Conservation (phyloP, 2,329 filamentous ascomycete genomes). For the Aspergillus thermomutatus region DNA sequence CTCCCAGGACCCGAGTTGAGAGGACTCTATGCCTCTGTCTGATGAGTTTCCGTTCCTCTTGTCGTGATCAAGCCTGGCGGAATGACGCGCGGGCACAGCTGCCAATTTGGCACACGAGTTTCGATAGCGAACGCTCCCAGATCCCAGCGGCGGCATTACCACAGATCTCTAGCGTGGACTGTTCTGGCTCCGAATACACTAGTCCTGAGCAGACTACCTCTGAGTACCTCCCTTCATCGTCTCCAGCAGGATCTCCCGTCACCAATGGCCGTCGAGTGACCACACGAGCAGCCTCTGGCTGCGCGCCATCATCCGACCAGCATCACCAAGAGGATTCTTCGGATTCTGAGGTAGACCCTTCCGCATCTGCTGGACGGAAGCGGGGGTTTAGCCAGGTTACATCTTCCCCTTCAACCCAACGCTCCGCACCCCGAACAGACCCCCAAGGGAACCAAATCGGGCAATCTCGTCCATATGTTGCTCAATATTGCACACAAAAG, state of each 20-base stretch:
- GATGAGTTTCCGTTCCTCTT: constrained; percentile 14
- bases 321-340: constrained; percentile 5
- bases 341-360: constrained; percentile 16
- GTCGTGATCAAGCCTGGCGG: constrained; percentile 17
- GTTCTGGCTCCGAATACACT: constrained; percentile 4
- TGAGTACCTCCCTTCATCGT: constrained; percentile 13
- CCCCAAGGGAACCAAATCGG: constrained; percentile 6
- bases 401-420: constrained; percentile 16
- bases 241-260: constrained; percentile 1
- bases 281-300: constrained; percentile 8
- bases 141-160: constrained; percentile 15
- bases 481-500: constrained; percentile 22
- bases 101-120: constrained; percentile 15
- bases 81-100: constrained; percentile 12
- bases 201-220: constrained; percentile 11
- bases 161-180: neutral
- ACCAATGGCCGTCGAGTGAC: constrained; percentile 5
- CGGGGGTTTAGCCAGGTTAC: constrained; percentile 20
- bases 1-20: constrained; percentile 2
- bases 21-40: constrained; percentile 19
- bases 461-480: constrained; percentile 13
- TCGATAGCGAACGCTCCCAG: constrained; percentile 12
- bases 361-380: constrained; percentile 17
- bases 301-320: constrained; percentile 12
- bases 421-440: constrained; percentile 6